Percentiles rank a stretch among this genome's conserved stretches.
Conservation (phyloP, 345 rosid species). For the Euphorbia lathyris region DNA sequence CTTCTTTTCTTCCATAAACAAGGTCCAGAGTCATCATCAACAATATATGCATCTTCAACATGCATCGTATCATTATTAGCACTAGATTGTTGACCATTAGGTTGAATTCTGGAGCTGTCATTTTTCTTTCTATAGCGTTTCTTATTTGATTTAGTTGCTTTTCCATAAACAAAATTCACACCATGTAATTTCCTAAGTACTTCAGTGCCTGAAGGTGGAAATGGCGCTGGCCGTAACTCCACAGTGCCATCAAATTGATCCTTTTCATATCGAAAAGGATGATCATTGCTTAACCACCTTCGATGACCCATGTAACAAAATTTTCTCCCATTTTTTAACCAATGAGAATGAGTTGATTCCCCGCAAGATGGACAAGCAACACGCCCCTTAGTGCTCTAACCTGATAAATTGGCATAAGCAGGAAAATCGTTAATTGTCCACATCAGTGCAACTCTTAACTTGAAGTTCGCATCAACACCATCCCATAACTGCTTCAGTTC, state of each 20-base stretch:
- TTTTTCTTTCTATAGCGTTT: background rate
- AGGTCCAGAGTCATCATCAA: background rate
- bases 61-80: too few species aligned
- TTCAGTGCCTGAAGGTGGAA: background rate
- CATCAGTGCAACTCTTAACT: background rate
- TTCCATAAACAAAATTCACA: too few species aligned
- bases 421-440: conserved; percentile 12
- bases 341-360: background rate
- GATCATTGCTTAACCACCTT: background rate
- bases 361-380: conserved; percentile 1
- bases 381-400: too few species aligned
- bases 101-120: too few species aligned
- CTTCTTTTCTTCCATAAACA: too few species aligned
- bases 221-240: background rate
- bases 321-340: background rate
- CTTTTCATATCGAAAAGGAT: background rate
- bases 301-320: too few species aligned
- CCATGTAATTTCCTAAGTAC: too few species aligned
- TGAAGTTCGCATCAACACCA: background rate
- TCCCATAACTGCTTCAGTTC: conserved; percentile 1
- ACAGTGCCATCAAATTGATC: background rate
- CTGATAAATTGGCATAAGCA: background rate
- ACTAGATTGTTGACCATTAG: too few species aligned
- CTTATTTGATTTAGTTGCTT: background rate
- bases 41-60: background rate